Percentiles rank a stretch among this genome's conserved stretches.
Conservation (phyloP, 306 rosid genomes). For the Hippophae tibetana region DNA sequence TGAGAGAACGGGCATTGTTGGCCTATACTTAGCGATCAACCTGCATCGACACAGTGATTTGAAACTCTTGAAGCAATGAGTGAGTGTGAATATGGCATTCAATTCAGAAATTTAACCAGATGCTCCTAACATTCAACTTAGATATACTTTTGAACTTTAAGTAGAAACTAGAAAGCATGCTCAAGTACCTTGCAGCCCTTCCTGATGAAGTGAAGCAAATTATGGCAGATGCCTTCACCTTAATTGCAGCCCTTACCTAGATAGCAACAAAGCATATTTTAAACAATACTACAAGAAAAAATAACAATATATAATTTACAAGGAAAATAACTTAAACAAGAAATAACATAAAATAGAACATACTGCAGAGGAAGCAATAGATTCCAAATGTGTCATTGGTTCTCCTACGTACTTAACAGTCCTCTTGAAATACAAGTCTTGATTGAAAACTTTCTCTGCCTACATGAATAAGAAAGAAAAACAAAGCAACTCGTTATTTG, state of each 20-base stretch:
- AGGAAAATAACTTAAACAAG: background rate
- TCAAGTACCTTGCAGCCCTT: conserved; percentile 89
- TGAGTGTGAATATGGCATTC: background rate
- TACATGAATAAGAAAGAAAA: conserved; percentile 28
- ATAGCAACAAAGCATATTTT: conserved; percentile 14
- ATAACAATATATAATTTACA: background rate
- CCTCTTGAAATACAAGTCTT: conserved; percentile 86
- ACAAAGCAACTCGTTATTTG: background rate
- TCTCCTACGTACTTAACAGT: conserved; percentile 90
- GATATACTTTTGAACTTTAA: background rate
- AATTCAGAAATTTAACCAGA: background rate
- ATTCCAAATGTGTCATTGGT: conserved; percentile 97
- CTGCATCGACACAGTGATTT: conserved; percentile 32
- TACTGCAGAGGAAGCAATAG: conserved; percentile 99
- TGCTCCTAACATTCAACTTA: background rate
- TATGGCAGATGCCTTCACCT: conserved; percentile 92
- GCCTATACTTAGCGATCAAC: conserved; percentile 87
- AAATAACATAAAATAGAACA: conserved; percentile 3
- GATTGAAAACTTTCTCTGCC: conserved; percentile 99
- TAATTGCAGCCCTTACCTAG: conserved; percentile 96
- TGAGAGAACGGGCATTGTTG: conserved; percentile 90
- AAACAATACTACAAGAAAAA: conserved; percentile 12
- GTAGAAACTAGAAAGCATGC: background rate
- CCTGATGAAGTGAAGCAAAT: conserved; percentile 98
- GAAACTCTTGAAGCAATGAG: conserved; percentile 1